Conservation (phyloP, 2,329 filamentous ascomycete species). For the Waltergamsia citrina region DNA sequence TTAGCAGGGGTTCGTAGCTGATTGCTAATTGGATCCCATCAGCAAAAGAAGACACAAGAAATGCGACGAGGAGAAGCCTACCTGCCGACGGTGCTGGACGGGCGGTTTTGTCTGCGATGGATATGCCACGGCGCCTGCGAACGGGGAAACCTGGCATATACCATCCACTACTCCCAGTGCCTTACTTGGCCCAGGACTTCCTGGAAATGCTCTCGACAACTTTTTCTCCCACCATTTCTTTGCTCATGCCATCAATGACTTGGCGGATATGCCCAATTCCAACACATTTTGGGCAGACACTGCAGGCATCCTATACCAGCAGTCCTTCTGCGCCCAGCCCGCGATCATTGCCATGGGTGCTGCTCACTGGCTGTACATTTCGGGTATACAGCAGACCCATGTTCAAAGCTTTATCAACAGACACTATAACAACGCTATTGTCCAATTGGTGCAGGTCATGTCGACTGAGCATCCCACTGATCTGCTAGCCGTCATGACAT, state of each 20-base stretch:
- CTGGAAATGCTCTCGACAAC: constrained; percentile 1
- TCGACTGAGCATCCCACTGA: background rate
- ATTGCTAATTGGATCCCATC: background rate
- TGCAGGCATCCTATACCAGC: background rate
- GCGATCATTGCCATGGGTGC: constrained; percentile 3
- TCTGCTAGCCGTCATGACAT: constrained; percentile 1
- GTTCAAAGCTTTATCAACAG: background rate
- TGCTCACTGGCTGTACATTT: constrained; percentile 2
- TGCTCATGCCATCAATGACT: background rate
- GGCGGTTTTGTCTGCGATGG: constrained; percentile 5
- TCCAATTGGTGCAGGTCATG: background rate
- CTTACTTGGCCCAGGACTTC: background rate
- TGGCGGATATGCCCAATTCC: constrained; percentile 1
- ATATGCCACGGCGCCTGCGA: background rate
- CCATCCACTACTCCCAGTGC: background rate
- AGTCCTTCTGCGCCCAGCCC: background rate
- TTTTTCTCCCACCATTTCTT: constrained; percentile 5
- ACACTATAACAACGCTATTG: constrained; percentile 5
- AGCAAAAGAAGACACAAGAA: constrained; percentile 5
- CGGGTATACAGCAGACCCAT: background rate
- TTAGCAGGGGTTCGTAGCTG: background rate
- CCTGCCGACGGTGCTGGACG: constrained; percentile 3
- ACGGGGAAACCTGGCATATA: background rate
- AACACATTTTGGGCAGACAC: background rate
- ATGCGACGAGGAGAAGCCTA: constrained; percentile 4